phyloP scores from a whole-genome alignment of 352 stramenopile genomes.

The Globisporangium okanoganense region DNA sequence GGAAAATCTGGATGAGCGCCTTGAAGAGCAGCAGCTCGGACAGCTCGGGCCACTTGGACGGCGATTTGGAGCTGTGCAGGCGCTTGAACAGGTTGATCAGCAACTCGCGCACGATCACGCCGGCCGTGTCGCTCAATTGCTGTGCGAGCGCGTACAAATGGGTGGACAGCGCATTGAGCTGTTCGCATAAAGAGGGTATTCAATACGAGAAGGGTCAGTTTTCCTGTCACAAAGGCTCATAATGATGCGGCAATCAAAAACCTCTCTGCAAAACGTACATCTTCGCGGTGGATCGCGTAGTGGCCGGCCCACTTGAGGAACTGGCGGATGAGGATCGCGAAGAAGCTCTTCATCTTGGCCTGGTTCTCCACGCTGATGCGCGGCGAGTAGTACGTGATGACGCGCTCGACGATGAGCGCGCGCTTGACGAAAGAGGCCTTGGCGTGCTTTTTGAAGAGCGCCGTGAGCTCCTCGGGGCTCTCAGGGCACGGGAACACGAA shows the following conservation, averaged over 20 bases:
- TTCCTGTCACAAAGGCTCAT: neutral
- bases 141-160: slow-evolving; percentile 88
- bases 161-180: slow-evolving; percentile 82
- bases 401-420: slow-evolving; percentile 89
- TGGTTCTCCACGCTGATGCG: slow-evolving; percentile 93
- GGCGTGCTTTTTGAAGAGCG: slow-evolving; percentile 88
- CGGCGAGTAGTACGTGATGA: slow-evolving; percentile 93
- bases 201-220: neutral
- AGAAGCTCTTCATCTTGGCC: slow-evolving; percentile 95
- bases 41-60: slow-evolving; percentile 83
- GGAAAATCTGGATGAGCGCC: slow-evolving; percentile 89
- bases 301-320: slow-evolving; percentile 90
- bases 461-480: slow-evolving; percentile 86
- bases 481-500: slow-evolving; percentile 95
- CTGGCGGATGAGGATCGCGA: slow-evolving; percentile 91
- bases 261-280: slow-evolving; percentile 28
- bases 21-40: slow-evolving; percentile 90
- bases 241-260: neutral
- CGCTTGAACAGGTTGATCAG: slow-evolving; percentile 90
- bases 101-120: slow-evolving; percentile 85
- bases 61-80: slow-evolving; percentile 76
- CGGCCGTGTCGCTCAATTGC: slow-evolving; percentile 87
- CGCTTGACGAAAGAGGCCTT: slow-evolving; percentile 64
- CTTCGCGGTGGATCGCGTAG: slow-evolving; percentile 62
- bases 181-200: neutral